phyloP scores from a whole-genome alignment of 1,284 basidiomycete species.

The Puccinia coronata region DNA sequence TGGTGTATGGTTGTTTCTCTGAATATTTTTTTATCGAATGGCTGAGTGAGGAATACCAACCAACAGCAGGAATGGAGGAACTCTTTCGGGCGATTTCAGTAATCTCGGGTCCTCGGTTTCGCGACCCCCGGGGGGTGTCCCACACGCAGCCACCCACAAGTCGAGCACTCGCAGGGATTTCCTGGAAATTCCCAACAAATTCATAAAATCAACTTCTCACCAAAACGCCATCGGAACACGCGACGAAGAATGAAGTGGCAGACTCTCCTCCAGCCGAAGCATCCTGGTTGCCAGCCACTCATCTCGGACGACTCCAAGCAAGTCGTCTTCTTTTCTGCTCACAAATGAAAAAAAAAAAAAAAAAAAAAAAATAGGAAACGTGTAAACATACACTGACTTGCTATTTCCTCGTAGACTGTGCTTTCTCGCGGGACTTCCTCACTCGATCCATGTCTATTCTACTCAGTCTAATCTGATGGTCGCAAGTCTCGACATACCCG shows the following conservation, averaged over 20 bases:
- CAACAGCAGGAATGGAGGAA: too few relatives aligned
- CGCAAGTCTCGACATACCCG: conserved; percentile 29
- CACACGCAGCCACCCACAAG: too few relatives aligned
- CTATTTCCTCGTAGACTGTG: background rate
- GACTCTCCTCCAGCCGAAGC: conserved; percentile 23
- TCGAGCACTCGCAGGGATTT: background rate
- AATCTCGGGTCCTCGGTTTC: too few relatives aligned
- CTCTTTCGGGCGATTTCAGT: too few relatives aligned
- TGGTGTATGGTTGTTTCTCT: too few relatives aligned
- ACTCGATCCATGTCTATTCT: conserved; percentile 46
- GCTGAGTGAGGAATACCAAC: too few relatives aligned
- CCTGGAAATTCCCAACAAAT: too few relatives aligned
- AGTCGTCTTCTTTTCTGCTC: background rate
- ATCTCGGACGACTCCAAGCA: conserved; percentile 40
- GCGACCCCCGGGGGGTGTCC: too few relatives aligned
- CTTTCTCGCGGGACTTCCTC: conserved; percentile 31
- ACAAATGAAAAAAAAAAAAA: background rate
- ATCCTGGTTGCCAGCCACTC: conserved; percentile 24
- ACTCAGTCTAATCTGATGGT: conserved; percentile 18
- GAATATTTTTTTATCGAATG: too few relatives aligned
- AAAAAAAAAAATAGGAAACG: background rate
- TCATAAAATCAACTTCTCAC: too few relatives aligned
- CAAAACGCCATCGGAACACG: too few relatives aligned
- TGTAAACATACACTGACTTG: too few relatives aligned
- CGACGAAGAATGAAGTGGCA: conserved; percentile 47